phyloP scores from a whole-genome alignment of 192 early-diverging fungal genomes.

The Podila minutissima region DNA sequence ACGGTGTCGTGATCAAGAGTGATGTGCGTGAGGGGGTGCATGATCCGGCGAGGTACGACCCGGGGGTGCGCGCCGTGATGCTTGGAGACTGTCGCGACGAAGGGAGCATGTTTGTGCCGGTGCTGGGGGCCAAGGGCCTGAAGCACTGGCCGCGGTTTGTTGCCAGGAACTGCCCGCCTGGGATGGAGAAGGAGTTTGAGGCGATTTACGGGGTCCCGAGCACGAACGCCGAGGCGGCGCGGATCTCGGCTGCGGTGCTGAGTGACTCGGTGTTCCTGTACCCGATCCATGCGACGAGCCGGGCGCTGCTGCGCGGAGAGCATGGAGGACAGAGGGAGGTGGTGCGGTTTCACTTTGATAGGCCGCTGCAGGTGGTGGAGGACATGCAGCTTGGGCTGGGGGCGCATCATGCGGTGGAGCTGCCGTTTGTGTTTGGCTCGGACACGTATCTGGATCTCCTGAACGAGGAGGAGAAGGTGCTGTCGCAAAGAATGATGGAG shows the following conservation, averaged over 20 bases:
- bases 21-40: slow-evolving; percentile 29
- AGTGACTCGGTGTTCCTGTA: slow-evolving; percentile 24
- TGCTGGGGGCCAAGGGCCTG: slow-evolving; percentile 21
- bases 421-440: slow-evolving; percentile 33
- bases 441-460: slow-evolving; percentile 17
- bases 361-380: slow-evolving; percentile 28
- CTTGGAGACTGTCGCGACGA: slow-evolving; percentile 43
- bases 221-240: slow-evolving; percentile 23
- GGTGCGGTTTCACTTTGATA: slow-evolving; percentile 39
- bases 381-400: slow-evolving; percentile 33
- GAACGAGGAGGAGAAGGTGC: slow-evolving; percentile 29
- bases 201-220: slow-evolving; percentile 25
- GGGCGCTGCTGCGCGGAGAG: not conserved
- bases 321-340: slow-evolving; percentile 4
- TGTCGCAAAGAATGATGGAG: slow-evolving; percentile 32
- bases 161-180: slow-evolving; percentile 29
- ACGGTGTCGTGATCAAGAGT: slow-evolving; percentile 22
- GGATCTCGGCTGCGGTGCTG: slow-evolving; percentile 19
- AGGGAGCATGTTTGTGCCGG: slow-evolving; percentile 30
- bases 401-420: slow-evolving; percentile 40
- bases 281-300: slow-evolving; percentile 25
- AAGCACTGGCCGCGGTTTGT: slow-evolving; percentile 41
- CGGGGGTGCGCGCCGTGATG: slow-evolving; percentile 33
- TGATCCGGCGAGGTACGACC: slow-evolving; percentile 31
- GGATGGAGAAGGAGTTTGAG: slow-evolving; percentile 38